Conservation (phyloP, 2,329 filamentous ascomycete species). For the Fusarium decemcellulare region DNA sequence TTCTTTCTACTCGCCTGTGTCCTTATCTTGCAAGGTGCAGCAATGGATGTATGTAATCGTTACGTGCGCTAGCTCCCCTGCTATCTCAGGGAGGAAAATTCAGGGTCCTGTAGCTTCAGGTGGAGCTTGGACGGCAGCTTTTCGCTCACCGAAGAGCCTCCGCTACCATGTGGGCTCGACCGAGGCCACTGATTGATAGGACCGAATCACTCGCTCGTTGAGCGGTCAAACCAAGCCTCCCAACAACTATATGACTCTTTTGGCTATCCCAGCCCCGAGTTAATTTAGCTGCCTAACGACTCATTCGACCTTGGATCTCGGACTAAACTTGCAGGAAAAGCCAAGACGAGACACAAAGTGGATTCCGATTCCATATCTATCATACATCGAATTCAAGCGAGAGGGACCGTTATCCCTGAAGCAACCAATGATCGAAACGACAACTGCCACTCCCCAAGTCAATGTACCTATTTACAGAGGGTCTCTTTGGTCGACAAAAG, state of each 20-base stretch:
- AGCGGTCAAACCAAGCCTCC: constrained; percentile 20
- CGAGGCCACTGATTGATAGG: constrained; percentile 37
- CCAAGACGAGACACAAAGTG: constrained; percentile 24
- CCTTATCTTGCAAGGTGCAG: constrained; percentile 20
- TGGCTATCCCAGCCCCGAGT: constrained; percentile 24
- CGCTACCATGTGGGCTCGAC: constrained; percentile 45
- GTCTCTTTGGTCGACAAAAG: constrained; percentile 10
- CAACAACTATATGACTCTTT: constrained; percentile 41
- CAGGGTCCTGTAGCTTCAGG: constrained; percentile 39
- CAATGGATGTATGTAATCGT: constrained; percentile 43
- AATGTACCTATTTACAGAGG: constrained; percentile 16
- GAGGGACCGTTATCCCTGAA: constrained; percentile 18
- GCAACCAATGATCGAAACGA: constrained; percentile 36
- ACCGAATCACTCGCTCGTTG: constrained; percentile 33
- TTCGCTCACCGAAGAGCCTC: constrained; percentile 47
- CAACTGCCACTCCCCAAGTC: constrained; percentile 31
- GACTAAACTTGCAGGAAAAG: constrained; percentile 15
- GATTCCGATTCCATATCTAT: constrained; percentile 26
- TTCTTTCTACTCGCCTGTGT: constrained; percentile 12
- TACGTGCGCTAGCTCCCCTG: constrained; percentile 39
- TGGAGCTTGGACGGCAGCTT: constrained; percentile 33
- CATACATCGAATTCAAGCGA: constrained; percentile 25
- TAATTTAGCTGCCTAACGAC: constrained; percentile 25
- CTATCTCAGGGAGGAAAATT: constrained; percentile 34
- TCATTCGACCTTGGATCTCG: constrained; percentile 3